These are phyloP conservation scores for Nakazawaea holstii DNA, from an alignment of 805 yeast species.

Conservation along the genomic window DNA sequence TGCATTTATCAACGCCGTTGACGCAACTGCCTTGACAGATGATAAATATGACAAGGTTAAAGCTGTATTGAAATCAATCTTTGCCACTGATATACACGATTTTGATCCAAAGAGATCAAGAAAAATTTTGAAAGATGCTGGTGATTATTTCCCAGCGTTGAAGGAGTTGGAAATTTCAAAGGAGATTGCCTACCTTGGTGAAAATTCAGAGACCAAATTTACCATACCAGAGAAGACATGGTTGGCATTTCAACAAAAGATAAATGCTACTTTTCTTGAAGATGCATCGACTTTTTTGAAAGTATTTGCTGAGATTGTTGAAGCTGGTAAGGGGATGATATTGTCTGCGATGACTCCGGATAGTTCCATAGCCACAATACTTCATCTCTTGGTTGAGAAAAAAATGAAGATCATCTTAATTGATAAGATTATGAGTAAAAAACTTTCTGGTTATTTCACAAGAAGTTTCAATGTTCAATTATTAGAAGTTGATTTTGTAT, in stretches of 20 bases:
- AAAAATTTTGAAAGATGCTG: slow-evolving; percentile 37
- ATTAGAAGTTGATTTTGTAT: slow-evolving; percentile 58
- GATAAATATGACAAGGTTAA: slow-evolving; percentile 22
- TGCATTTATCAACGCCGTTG: slow-evolving; percentile 34
- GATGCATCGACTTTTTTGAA: slow-evolving; percentile 42
- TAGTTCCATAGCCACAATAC: slow-evolving; percentile 55
- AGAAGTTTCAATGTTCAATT: slow-evolving; percentile 65
- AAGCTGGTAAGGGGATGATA: slow-evolving; percentile 46
- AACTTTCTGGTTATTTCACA: slow-evolving; percentile 67
- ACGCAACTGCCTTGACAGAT: slow-evolving; percentile 13
- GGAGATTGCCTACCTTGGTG: slow-evolving; percentile 46
- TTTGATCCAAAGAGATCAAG: slow-evolving; percentile 44
- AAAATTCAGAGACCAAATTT: slow-evolving; percentile 48
- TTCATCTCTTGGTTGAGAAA: slow-evolving; percentile 45
- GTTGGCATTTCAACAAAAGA: slow-evolving; percentile 31
- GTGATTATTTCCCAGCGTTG: slow-evolving; percentile 47
- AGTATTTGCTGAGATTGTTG: slow-evolving; percentile 33
- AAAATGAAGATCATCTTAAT: slow-evolving; percentile 42
- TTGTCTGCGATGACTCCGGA: slow-evolving; percentile 53
- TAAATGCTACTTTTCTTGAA: slow-evolving; percentile 34
- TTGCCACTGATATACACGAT: slow-evolving; percentile 45
- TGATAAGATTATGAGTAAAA: slow-evolving; percentile 43
- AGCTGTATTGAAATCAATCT: slow-evolving; percentile 46
- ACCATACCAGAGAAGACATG: slow-evolving; percentile 49
- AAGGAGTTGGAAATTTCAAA: slow-evolving; percentile 46